A percentile compares a stretch with the other conserved stretches of the same genome.
Conservation (phyloP, 495 filamentous ascomycete species). For the Penicillium cosmopolitanum region DNA sequence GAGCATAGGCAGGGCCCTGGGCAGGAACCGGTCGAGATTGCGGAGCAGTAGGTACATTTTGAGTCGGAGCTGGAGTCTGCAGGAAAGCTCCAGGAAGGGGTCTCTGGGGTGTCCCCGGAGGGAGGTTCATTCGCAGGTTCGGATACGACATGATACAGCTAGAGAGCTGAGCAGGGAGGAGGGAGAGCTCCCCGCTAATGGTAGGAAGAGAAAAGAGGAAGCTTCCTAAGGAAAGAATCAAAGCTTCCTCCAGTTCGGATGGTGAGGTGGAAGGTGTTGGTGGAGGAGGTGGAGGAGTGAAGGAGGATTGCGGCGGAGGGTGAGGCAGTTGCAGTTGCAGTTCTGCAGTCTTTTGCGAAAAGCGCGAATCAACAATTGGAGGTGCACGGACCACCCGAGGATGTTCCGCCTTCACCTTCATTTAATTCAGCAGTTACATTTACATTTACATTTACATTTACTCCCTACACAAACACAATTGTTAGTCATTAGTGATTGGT, state of each 20-base stretch:
- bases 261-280: conserved; percentile 3
- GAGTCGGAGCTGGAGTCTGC: conserved; percentile 63
- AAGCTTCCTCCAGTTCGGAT: not conserved
- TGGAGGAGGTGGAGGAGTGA: conserved; percentile 11
- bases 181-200: conserved; percentile 36
- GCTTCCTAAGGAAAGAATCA: conserved; percentile 15
- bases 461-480: too few relatives aligned
- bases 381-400: conserved; percentile 30
- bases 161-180: conserved; percentile 21
- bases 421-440: not conserved
- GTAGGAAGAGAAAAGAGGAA: conserved; percentile 23
- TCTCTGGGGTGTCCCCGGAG: conserved; percentile 61
- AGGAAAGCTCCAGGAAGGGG: conserved; percentile 73
- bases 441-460: not conserved
- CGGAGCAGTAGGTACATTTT: conserved; percentile 8
- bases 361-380: conserved; percentile 33
- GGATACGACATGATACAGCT: conserved; percentile 62
- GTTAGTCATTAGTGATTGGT: too few relatives aligned
- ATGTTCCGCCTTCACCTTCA: conserved; percentile 27
- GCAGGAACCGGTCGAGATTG: conserved; percentile 24
- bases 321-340: conserved; percentile 19
- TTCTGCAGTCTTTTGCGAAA: conserved; percentile 33
- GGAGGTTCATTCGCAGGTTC: conserved; percentile 42
- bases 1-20: conserved; percentile 35
- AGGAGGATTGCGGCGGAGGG: conserved; percentile 11